Evolutionary conservation across 163 green algal genomes (phyloP), one percentile per base, ranked within the genome.

Genomic region (Chlamydomonas reinhardtii): DNA sequence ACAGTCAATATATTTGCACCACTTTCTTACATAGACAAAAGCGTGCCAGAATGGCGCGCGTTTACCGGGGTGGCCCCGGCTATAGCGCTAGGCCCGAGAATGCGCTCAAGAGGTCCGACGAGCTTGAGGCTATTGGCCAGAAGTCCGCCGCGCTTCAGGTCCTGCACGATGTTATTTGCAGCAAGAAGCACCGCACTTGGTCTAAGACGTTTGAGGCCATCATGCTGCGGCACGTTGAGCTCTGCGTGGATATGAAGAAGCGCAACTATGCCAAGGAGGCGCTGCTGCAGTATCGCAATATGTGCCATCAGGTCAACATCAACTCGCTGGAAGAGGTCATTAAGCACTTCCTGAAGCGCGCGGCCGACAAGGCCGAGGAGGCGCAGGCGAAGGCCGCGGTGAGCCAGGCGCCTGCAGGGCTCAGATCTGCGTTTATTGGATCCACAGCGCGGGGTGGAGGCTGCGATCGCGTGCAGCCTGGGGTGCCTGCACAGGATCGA

Each of bases 281-380:
- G 22, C 93, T 99, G 74, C 98, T 99, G 86, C 97, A 99, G 93
- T 99, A 99, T 91, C 92, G 98, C 35, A 99, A 99, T 91, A 95
- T 98, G 61, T 99, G 97, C 89, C 98, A 99, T 92, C 93, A 97
- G 70, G 91, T 96, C 15, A 99, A 98, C 87, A 97, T 99, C 80
- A 92, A 89, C 72, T 98, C 94, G n/a, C 94, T 99, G 34, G 98
- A 99, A 91, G 96, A 99, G 79, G 98, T 99, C 52, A 98, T 99
- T 87, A 98, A 99, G 91, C 95, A 99, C 88, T 98, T 99, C 89
- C 90, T 99, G 72, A 96, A 99, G 86, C 94, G 96, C 66, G 96
- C 98, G 4, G 97, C 91, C 4, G 94, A 97, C 69, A 96, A 94
- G 68, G 98, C 98, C 8, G 97, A 99, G 87, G 91, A 95, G 64